phyloP scores from a whole-genome alignment of 139 green algal species.

The Pseudopediastrum boryanum region DNA sequence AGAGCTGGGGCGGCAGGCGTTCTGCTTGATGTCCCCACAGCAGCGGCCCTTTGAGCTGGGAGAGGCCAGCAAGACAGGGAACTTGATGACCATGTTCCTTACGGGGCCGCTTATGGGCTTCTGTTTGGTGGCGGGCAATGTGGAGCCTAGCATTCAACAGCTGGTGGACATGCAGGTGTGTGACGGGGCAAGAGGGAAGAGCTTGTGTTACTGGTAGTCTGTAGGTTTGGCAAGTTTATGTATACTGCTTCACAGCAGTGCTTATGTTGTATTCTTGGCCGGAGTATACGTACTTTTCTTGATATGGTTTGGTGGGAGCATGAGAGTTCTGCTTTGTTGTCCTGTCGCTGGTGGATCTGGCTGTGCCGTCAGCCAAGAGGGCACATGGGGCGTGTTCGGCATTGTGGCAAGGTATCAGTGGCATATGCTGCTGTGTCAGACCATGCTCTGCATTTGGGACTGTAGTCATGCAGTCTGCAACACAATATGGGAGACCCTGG shows the following conservation, averaged over 20 bases:
- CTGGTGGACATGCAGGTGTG: constrained; percentile 45
- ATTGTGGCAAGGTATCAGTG: too few species aligned
- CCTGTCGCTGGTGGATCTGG: too few species aligned
- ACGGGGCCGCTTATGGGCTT: constrained; percentile 47
- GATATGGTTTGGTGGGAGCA: too few species aligned
- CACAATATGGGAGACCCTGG: background rate
- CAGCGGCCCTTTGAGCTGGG: constrained; percentile 33
- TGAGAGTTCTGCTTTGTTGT: too few species aligned
- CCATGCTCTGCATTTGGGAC: too few species aligned
- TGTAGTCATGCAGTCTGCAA: too few species aligned
- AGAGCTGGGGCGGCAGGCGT: constrained; percentile 37
- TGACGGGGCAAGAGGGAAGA: background rate
- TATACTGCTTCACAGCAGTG: background rate
- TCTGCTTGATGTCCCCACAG: constrained; percentile 37
- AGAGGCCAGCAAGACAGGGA: constrained; percentile 28
- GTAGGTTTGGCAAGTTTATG: background rate
- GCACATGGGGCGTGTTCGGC: too few species aligned
- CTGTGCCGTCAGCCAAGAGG: too few species aligned
- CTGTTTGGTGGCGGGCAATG: constrained; percentile 37
- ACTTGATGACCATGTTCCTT: constrained; percentile 52
- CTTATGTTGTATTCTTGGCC: too few species aligned
- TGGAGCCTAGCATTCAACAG: constrained; percentile 34
- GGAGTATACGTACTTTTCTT: too few species aligned
- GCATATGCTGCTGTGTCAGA: too few species aligned
- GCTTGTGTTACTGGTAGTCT: background rate